These are phyloP conservation scores for Arabis alpina DNA, from an alignment of 345 rosid species.

Conservation along the genomic window DNA sequence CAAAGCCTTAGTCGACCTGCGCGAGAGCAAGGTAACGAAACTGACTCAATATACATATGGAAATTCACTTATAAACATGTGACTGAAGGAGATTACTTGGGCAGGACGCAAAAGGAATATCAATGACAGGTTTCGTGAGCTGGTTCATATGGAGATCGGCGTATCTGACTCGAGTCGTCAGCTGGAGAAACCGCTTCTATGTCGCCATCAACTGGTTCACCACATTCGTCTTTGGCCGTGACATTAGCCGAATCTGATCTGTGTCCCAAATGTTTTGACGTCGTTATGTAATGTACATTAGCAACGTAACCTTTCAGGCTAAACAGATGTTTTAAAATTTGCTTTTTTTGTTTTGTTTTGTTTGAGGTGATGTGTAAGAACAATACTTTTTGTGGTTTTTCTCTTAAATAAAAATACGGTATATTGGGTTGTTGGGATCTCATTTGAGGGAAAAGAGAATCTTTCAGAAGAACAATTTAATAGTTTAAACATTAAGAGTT, in stretches of 20 bases:
- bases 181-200: conserved; percentile 93
- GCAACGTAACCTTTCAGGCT: not conserved
- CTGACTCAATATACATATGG: not conserved
- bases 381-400: not conserved
- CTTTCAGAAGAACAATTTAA: not conserved
- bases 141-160: conserved; percentile 98
- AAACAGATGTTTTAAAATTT: not conserved
- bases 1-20: conserved; percentile 92
- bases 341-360: not conserved
- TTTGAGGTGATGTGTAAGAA: not conserved
- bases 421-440: conserved; percentile 21
- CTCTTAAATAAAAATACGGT: not conserved
- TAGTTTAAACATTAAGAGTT: conserved; percentile 4
- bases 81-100: conserved; percentile 3
- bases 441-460: not conserved
- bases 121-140: conserved; percentile 78
- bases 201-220: conserved; percentile 93
- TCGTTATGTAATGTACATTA: conserved; percentile 11
- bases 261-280: not conserved
- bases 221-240: conserved; percentile 85
- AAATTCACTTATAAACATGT: not conserved
- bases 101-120: conserved; percentile 79
- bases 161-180: conserved; percentile 85
- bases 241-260: conserved; percentile 67
- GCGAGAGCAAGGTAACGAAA: conserved; percentile 81